Evolutionary conservation across 2,329 filamentous ascomycete species (phyloP).

Genomic region (Celoporthe dispersa): DNA sequence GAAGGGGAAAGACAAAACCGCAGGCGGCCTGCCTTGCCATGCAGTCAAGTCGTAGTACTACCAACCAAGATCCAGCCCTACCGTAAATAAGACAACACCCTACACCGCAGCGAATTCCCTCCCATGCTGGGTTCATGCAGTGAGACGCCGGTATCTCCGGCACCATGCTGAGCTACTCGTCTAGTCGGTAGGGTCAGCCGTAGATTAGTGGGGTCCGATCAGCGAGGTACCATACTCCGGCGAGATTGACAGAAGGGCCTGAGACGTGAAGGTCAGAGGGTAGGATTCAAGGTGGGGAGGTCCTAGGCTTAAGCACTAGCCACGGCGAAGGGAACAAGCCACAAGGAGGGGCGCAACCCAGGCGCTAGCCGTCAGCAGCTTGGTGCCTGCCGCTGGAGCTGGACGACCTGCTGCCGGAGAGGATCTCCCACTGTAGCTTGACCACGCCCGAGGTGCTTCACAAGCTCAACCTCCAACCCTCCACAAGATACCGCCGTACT

Average conservation of each 20-base stretch:
- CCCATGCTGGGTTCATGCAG: background rate
- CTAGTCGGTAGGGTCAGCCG: background rate
- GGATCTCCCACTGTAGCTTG: conserved; percentile 7
- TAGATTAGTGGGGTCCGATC: background rate
- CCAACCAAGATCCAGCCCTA: conserved; percentile 3
- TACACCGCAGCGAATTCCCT: background rate
- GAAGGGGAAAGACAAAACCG: background rate
- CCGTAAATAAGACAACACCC: background rate
- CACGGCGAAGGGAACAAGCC: conserved; percentile 13
- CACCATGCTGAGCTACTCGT: background rate
- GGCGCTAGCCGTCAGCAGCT: conserved; percentile 25
- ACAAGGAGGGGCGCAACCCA: conserved; percentile 15
- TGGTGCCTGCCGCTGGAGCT: conserved; percentile 21
- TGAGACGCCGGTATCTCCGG: conserved; percentile 10
- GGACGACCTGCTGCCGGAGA: background rate
- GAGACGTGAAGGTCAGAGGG: background rate
- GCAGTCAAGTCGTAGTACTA: background rate
- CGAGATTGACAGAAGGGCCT: background rate
- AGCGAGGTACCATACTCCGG: background rate
- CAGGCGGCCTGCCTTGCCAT: background rate
- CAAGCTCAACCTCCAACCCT: background rate
- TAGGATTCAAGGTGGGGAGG: background rate
- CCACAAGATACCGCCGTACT: background rate
- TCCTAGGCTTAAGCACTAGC: conserved; percentile 2
- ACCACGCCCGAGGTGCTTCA: background rate